These are phyloP conservation scores for Pittosporum tobira DNA, from an alignment of 129 eudicot species.

Conservation along the genomic window DNA sequence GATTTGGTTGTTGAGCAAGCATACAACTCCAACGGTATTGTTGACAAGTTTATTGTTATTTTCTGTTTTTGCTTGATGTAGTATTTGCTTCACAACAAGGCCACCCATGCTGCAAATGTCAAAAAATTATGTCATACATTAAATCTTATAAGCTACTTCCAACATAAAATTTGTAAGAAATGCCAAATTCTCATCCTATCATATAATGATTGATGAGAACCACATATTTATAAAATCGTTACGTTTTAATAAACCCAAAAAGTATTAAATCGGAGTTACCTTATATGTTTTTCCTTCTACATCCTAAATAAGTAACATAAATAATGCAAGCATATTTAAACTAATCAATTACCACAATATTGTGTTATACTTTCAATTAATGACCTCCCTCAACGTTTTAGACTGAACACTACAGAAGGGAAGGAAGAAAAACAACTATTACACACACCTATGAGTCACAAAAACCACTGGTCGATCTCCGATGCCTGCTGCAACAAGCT, in stretches of 20 bases:
- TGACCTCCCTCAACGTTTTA: background rate
- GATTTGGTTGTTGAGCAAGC: constrained; percentile 21
- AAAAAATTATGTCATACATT: background rate
- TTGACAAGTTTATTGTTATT: constrained; percentile 50
- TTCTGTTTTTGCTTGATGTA: constrained; percentile 75
- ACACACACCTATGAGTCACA: constrained; percentile 81
- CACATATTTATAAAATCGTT: too few species aligned
- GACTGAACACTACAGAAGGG: background rate
- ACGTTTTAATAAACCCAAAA: background rate
- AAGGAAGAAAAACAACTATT: background rate
- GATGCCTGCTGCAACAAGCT: constrained; percentile 88
- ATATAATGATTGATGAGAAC: background rate
- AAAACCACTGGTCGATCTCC: constrained; percentile 93
- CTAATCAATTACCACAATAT: background rate
- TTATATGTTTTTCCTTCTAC: background rate
- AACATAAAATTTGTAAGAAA: background rate
- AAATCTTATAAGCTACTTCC: background rate
- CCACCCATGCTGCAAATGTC: constrained; percentile 84
- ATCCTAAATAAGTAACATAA: background rate
- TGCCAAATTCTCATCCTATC: background rate
- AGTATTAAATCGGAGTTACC: too few species aligned
- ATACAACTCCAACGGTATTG: constrained; percentile 87
- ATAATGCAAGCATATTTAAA: background rate
- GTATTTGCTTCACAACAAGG: constrained; percentile 92
- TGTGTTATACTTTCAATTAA: background rate